A percentile compares a stretch with the other conserved stretches of the same genome.
These are phyloP conservation scores for Podospora pseudoanserina DNA, from an alignment of 495 filamentous ascomycete species.

Conservation along the genomic window DNA sequence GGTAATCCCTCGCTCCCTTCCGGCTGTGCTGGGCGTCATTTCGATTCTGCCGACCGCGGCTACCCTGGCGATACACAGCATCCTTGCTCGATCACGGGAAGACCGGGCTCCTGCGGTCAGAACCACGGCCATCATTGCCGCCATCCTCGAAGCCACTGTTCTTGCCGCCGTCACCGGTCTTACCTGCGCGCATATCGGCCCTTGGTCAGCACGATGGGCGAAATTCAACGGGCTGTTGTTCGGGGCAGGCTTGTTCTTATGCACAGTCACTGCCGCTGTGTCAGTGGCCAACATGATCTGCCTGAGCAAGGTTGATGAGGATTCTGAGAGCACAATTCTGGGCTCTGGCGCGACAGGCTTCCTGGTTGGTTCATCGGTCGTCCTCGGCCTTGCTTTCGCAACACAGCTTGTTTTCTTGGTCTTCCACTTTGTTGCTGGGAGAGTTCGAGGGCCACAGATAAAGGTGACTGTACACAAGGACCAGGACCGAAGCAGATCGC, in stretches of 20 bases:
- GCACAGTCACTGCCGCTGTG: constrained; percentile 37
- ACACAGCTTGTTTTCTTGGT: constrained; percentile 41
- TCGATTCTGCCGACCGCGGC: constrained; percentile 41
- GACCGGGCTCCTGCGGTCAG: constrained; percentile 30
- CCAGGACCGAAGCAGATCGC: constrained; percentile 26
- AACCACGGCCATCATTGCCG: constrained; percentile 36
- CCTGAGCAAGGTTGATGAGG: constrained; percentile 29
- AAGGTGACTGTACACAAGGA: constrained; percentile 28
- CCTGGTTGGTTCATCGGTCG: constrained; percentile 38
- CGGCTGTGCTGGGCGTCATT: constrained; percentile 36
- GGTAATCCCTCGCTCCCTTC: constrained; percentile 33
- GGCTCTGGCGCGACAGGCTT: constrained; percentile 30
- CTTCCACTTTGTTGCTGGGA: constrained; percentile 33
- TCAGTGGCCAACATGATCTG: constrained; percentile 39
- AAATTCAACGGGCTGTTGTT: constrained; percentile 35
- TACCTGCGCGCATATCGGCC: constrained; percentile 24
- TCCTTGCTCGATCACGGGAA: constrained; percentile 38
- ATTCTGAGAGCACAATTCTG: constrained; percentile 31
- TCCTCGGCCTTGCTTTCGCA: constrained; percentile 40
- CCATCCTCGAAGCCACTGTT: constrained; percentile 33
- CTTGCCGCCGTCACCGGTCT: constrained; percentile 31
- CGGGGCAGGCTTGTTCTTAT: constrained; percentile 33
- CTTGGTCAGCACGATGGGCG: constrained; percentile 20
- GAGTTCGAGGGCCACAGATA: constrained; percentile 25
- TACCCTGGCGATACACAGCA: constrained; percentile 37